These are phyloP conservation scores for Myochromella boudieri DNA, from an alignment of 768 basidiomycete genomes.

Conservation along the genomic window DNA sequence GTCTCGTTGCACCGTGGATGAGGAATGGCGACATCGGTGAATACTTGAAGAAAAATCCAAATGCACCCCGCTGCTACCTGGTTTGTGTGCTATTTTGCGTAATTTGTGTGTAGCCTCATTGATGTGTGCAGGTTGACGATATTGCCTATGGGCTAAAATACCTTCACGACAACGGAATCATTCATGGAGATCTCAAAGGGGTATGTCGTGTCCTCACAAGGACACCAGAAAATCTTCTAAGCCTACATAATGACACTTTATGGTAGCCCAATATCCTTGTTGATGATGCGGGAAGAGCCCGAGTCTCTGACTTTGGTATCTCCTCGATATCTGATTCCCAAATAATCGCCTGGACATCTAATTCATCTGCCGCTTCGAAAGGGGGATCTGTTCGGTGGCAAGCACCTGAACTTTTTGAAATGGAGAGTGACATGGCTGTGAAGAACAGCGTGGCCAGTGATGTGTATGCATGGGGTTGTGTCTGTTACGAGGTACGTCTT, in stretches of 20 bases:
- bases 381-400: constrained; percentile 22
- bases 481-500: constrained; percentile 24
- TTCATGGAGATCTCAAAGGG: constrained; percentile 30
- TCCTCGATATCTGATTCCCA: constrained; percentile 19
- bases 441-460: constrained; percentile 20
- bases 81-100: too few relatives aligned
- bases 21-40: constrained; percentile 21
- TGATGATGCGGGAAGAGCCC: constrained; percentile 18
- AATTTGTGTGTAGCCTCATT: too few relatives aligned
- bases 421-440: not conserved
- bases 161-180: constrained; percentile 21
- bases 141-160: constrained; percentile 23
- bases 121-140: constrained; percentile 6
- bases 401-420: constrained; percentile 23
- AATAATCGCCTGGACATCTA: too few relatives aligned
- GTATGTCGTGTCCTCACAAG: too few relatives aligned
- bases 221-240: not conserved
- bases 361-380: constrained; percentile 7
- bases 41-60: constrained; percentile 24
- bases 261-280: constrained; percentile 25
- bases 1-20: constrained; percentile 30
- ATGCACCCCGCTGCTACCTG: constrained; percentile 14
- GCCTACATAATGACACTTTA: not conserved
- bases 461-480: constrained; percentile 26
- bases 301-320: constrained; percentile 26